Base-by-base conservation (phyloP, 805 yeast genomes). In the Dipodascus albidus region DNA sequence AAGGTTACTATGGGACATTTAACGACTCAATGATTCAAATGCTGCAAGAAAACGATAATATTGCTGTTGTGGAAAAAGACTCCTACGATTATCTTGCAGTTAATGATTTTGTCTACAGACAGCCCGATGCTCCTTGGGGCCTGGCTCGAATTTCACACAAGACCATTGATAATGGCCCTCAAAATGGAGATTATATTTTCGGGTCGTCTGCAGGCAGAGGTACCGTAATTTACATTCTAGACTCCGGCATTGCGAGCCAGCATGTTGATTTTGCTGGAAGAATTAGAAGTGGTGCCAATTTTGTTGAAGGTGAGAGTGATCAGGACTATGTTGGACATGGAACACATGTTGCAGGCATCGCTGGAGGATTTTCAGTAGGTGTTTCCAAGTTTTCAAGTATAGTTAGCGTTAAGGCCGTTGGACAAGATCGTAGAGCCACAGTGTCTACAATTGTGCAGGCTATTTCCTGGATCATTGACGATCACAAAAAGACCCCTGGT, bases 81-180 rank as follows among this genome's bases (percentile, higher is more conserved):
- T 82, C 90, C 1, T 69, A 74, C 57, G 96, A 87, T 53, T 71
- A 74, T 57, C 80, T 88, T 24, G 6, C 33, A 27, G 33, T n/a
- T n/a, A 73, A 71, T 52, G 83, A 80, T 60, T 76, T 81, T 52
- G 78, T 81, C 57, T 76, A 79, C 47, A 53, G 44, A 56, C 93
- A 88, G 72, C 77, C 78, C 59, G 89, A 89, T 57, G 90, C 96
- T 24, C 95, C 96, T 49, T 89, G 96, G 96, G 96, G 96, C 62
- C 77, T 89, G 58, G 86, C 95, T 23, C 80, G 96, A 75, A 80
- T 89, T 56, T 85, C 96, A 23, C 96, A 88, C 72, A 79, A 90
- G 70, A n/a, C 44, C 4, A n/a, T 38, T 11, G 44, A 14, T 14
- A 17, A 14, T 4, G n/a, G 20, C n/a, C 75, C 82, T 17, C 74